These are phyloP conservation scores for Fusarium pseudonygamai DNA, from an alignment of 2,329 filamentous ascomycete genomes.

Conservation along the genomic window DNA sequence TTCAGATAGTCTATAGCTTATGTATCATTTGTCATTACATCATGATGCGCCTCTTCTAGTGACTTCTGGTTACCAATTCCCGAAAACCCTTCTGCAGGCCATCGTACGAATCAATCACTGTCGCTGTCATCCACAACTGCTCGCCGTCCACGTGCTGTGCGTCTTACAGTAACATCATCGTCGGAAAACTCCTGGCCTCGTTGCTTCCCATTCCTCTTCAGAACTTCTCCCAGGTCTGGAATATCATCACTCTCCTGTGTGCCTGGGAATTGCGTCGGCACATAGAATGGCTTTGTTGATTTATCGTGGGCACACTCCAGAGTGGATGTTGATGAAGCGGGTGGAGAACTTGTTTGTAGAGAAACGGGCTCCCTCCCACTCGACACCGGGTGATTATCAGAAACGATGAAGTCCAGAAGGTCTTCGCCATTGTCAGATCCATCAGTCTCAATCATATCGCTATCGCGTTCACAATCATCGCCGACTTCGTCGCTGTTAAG, in stretches of 20 bases:
- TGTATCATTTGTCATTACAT: conserved; percentile 19
- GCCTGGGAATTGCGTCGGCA: conserved; percentile 50
- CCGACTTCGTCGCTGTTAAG: conserved; percentile 59
- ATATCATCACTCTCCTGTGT: conserved; percentile 55
- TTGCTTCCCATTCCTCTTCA: conserved; percentile 16
- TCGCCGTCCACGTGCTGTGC: conserved; percentile 41
- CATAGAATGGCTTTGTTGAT: conserved; percentile 48
- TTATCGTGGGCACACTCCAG: conserved; percentile 18
- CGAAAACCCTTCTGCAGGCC: neutral
- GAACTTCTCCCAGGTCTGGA: conserved; percentile 48
- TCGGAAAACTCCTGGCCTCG: conserved; percentile 19
- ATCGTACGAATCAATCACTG: conserved; percentile 39
- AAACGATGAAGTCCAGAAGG: conserved; percentile 66
- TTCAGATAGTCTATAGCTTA: conserved; percentile 29
- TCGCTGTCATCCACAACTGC: conserved; percentile 47
- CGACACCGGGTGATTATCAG: conserved; percentile 55
- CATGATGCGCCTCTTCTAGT: neutral
- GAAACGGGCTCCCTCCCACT: conserved; percentile 48
- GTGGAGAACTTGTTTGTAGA: conserved; percentile 40
- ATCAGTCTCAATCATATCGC: conserved; percentile 57
- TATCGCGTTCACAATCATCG: conserved; percentile 62
- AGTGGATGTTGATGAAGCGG: conserved; percentile 29
- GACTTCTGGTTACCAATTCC: conserved; percentile 2
- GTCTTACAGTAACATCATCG: conserved; percentile 29
- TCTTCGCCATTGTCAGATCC: conserved; percentile 61